A percentile compares a stretch with the other conserved stretches of the same genome.
phyloP scores from a whole-genome alignment of 768 basidiomycete species.

The Suillus subalutaceus region DNA sequence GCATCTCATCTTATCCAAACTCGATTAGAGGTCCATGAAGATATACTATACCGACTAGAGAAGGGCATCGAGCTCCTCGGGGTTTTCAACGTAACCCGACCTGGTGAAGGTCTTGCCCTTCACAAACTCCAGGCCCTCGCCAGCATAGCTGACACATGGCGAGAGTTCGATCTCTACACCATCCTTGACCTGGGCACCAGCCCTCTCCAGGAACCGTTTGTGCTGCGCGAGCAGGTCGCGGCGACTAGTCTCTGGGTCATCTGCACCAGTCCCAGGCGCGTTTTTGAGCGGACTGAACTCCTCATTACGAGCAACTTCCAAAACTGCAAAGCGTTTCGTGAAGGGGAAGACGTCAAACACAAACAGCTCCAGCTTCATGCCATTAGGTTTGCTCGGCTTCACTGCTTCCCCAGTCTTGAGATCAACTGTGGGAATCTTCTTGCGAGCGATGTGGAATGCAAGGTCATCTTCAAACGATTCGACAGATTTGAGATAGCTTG shows the following conservation, averaged over 20 bases:
- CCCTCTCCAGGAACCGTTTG: conserved; percentile 74
- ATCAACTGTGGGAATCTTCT: conserved; percentile 91
- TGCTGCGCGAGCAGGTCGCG: conserved; percentile 90
- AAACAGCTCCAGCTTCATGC: conserved; percentile 99
- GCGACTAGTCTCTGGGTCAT: conserved; percentile 90
- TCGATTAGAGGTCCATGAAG: conserved; percentile 12
- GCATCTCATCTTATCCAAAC: neutral
- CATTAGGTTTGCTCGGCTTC: conserved; percentile 91
- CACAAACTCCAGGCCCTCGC: conserved; percentile 83
- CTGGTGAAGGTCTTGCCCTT: conserved; percentile 79
- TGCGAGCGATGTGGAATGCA: conserved; percentile 96
- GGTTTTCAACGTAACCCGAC: conserved; percentile 65
- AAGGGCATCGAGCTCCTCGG: conserved; percentile 76
- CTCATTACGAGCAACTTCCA: conserved; percentile 85
- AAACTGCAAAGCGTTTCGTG: conserved; percentile 78
- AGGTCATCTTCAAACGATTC: conserved; percentile 85
- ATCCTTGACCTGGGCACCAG: conserved; percentile 74
- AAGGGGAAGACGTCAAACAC: conserved; percentile 99
- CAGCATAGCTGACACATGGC: conserved; percentile 86
- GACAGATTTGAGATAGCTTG: conserved; percentile 75
- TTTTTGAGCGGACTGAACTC: conserved; percentile 99
- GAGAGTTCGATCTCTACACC: conserved; percentile 90
- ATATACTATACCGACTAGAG: conserved; percentile 38
- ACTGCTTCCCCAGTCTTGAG: conserved; percentile 64
- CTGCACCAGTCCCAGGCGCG: conserved; percentile 88